Percentiles rank a stretch among this genome's conserved stretches.
Evolutionary conservation across 495 filamentous ascomycete species (phyloP).

Genomic region (Aspergillus haitiensis): DNA sequence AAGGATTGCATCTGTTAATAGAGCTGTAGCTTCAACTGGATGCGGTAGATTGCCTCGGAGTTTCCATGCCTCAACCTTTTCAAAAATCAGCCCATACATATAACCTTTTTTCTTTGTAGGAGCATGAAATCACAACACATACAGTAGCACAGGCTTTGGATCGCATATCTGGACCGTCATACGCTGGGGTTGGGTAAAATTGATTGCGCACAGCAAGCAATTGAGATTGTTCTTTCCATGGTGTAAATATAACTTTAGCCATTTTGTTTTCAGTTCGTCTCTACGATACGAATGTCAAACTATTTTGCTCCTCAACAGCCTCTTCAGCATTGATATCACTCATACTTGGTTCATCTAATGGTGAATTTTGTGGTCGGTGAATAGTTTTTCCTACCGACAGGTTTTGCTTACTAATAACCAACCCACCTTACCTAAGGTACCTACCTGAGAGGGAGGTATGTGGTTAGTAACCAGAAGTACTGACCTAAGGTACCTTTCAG

Average conservation of each 20-base stretch:
- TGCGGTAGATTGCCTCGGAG: conserved; percentile 74
- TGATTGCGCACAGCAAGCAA: conserved; percentile 64
- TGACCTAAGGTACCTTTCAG: neutral
- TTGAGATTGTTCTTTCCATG: conserved; percentile 69
- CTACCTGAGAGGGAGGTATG: too few relatives aligned
- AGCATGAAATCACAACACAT: conserved; percentile 18
- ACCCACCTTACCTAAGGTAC: too few relatives aligned
- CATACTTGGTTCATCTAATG: neutral
- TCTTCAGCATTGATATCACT: neutral
- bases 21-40: conserved; percentile 76
- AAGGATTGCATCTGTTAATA: conserved; percentile 71
- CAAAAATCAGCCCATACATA: conserved; percentile 2
- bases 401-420: too few relatives aligned
- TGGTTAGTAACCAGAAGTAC: too few relatives aligned
- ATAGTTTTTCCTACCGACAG: conserved; percentile 26
- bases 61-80: conserved; percentile 57
- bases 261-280: conserved; percentile 46
- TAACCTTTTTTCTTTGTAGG: neutral
- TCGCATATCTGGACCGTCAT: conserved; percentile 41
- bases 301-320: neutral
- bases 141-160: conserved; percentile 49
- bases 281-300: neutral
- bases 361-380: conserved; percentile 27
- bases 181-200: conserved; percentile 58
- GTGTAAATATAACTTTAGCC: conserved; percentile 76